These are phyloP conservation scores for Cunninghamia lanceolata DNA, from an alignment of 75 land plant genomes.

Conservation along the genomic window DNA sequence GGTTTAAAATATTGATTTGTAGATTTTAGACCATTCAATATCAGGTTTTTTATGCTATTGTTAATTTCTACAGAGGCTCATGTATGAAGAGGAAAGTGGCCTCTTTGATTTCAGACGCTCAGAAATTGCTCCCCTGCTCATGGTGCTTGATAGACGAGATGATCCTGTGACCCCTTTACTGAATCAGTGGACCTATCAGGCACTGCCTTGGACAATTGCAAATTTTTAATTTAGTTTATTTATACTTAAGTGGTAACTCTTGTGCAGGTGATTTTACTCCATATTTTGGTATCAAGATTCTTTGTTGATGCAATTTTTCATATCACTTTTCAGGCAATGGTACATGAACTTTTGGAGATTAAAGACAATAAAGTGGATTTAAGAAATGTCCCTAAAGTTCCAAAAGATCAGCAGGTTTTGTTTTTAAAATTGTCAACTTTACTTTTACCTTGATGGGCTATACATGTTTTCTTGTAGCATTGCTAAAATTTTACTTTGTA, in stretches of 20 bases:
- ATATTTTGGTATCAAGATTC: not conserved
- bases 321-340: conserved; percentile 80
- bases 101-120: conserved; percentile 94
- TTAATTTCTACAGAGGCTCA: conserved; percentile 60
- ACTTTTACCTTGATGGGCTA: not conserved
- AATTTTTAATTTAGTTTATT: not conserved
- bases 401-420: conserved; percentile 86
- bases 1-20: not conserved
- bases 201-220: conserved; percentile 6
- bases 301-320: conserved; percentile 5
- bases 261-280: not conserved
- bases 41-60: conserved; percentile 5
- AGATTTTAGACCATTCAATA: not conserved
- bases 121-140: conserved; percentile 78
- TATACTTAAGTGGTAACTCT: not conserved
- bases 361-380: conserved; percentile 91
- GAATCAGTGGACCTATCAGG: conserved; percentile 99
- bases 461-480: not conserved
- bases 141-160: conserved; percentile 89
- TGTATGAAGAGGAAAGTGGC: conserved; percentile 97
- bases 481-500: not conserved
- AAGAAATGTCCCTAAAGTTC: conserved; percentile 49
- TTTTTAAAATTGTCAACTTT: not conserved
- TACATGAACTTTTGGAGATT: conserved; percentile 93
- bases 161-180: conserved; percentile 96